These are phyloP conservation scores for Lophiotrema nucula DNA, from an alignment of 495 filamentous ascomycete genomes.

Conservation along the genomic window DNA sequence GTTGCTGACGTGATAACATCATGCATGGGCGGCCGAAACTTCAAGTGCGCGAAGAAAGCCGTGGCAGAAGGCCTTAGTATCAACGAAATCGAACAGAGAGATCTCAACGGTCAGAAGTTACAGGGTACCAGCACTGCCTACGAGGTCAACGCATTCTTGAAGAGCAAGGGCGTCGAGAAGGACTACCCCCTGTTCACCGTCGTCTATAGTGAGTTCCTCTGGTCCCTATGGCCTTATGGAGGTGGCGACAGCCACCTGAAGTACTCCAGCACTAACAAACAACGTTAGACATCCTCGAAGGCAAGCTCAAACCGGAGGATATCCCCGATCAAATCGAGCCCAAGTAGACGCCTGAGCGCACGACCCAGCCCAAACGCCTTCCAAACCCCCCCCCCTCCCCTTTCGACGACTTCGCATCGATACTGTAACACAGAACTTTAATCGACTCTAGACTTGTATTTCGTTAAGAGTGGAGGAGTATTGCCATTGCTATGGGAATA, in stretches of 20 bases:
- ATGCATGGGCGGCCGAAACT: slow-evolving; percentile 88
- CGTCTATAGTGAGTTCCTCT: slow-evolving; percentile 60
- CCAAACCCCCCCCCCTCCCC: no score
- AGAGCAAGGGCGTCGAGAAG: slow-evolving; percentile 67
- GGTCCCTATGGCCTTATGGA: no score
- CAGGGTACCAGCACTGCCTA: slow-evolving; percentile 89
- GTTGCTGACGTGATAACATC: slow-evolving; percentile 96
- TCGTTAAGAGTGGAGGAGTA: no score
- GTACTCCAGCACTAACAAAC: background rate
- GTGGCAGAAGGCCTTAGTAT: slow-evolving; percentile 76
- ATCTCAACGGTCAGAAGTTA: slow-evolving; percentile 95
- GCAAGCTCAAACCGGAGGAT: slow-evolving; percentile 44
- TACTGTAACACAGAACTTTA: no score
- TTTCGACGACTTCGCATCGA: no score
- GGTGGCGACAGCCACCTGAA: no score
- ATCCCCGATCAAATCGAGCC: slow-evolving; percentile 45
- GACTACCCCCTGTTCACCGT: slow-evolving; percentile 91
- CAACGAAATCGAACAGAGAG: slow-evolving; percentile 79
- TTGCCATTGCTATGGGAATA: no score
- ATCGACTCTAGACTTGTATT: no score
- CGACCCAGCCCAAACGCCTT: no score
- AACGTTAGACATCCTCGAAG: slow-evolving; percentile 42
- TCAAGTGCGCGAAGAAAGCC: slow-evolving; percentile 86
- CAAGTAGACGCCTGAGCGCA: no score
- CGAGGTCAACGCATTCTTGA: slow-evolving; percentile 87